Base-by-base conservation (phyloP, 78 protist species). In the Planoprotostelium fungivorum region DNA sequence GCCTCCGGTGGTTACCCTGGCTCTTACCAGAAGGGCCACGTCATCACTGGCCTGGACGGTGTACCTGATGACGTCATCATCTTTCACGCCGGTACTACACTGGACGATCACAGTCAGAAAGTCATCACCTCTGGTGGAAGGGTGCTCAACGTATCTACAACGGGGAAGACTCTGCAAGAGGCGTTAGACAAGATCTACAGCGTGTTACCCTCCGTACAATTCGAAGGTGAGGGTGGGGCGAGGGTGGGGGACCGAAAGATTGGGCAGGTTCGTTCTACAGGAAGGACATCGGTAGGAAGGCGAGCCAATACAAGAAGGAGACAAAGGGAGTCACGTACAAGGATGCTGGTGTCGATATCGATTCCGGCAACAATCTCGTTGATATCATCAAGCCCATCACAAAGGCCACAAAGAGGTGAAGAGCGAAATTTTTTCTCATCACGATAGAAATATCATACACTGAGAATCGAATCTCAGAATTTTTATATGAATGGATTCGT, bases 51-150 rank as follows among this genome's bases (percentile, higher is more conserved):
- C 23, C 25, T 89, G n/a, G 93, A 85, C 25, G 34, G 85, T 1
- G 37, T 34, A 0, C 29, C 39, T 0, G 35, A 29, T 16, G 84
- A 38, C 29, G 37, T 34, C 36, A 85, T 51, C 35, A 36, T 96
- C 37, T 96, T 94, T 90, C 98, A 96, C 91, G 98, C 98, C 0
- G 98, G 98, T 10, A 96, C 98, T 0, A 63, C 28, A 1, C 73
- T 25, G 37, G 25, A 0, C n/a, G 85, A 16, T 25, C 85, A 29
- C 29, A 51, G 23, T 34, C 36, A 73, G 23, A 35, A 23, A 28
- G 86, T 95, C 29, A 90, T 92, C 16, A 96, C 98, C 29, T 35
- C 84, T 35, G 98, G 98, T 34, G 98, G 98, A 36, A 91, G 98
- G 25, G 98, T 96, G 5, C 73, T 96, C 0, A 90, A 92, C 9